These are phyloP conservation scores for Forsythia viridissima DNA, from an alignment of 257 asterid genomes.

Conservation along the genomic window DNA sequence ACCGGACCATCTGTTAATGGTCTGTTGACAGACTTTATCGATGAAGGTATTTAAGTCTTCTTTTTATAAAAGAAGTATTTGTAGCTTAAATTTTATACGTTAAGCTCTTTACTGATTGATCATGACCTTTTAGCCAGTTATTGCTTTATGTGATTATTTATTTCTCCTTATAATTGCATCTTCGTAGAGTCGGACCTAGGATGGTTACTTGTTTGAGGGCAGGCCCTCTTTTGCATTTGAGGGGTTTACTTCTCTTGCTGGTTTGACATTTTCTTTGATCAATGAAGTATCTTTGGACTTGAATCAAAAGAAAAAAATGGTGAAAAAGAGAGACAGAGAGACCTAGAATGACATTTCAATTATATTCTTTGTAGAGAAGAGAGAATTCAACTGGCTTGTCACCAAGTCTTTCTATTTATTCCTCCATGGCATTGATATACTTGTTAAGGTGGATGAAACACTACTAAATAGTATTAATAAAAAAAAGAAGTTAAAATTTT, in stretches of 20 bases:
- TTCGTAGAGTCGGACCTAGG: not conserved
- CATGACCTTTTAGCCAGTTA: no score
- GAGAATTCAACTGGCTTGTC: not conserved
- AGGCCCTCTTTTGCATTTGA: not conserved
- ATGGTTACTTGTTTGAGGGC: not conserved
- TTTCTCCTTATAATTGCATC: not conserved
- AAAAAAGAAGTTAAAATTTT: not conserved
- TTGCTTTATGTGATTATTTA: not conserved
- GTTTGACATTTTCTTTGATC: not conserved
- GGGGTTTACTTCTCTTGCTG: not conserved
- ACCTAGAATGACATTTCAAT: not conserved
- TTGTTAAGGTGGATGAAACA: no score
- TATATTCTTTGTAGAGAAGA: not conserved
- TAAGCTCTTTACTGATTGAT: no score
- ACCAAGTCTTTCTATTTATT: not conserved
- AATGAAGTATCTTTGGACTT: not conserved
- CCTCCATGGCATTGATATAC: not conserved
- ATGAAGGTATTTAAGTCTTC: no score
- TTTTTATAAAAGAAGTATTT: no score
- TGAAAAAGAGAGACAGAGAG: not conserved
- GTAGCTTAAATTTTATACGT: no score
- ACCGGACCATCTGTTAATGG: no score
- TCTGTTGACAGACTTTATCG: no score
- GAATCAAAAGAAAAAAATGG: not conserved
- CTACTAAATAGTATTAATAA: no score